phyloP scores from a whole-genome alignment of 2,329 filamentous ascomycete genomes.

The Helminthosporium solani region DNA sequence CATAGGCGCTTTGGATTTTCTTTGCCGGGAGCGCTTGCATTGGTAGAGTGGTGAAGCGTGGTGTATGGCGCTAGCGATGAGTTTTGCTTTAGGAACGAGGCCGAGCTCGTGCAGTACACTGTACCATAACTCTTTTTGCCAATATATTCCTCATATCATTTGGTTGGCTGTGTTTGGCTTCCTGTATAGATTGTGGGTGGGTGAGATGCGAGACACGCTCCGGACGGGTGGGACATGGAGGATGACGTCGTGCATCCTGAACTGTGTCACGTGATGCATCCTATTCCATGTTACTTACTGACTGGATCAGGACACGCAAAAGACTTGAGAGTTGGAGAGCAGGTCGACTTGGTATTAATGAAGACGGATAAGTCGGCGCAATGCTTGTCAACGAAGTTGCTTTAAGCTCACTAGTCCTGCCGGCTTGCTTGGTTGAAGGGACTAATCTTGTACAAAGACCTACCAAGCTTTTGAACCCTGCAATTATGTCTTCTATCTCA shows the following conservation, averaged over 20 bases:
- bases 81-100: too few relatives aligned
- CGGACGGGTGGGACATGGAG: neutral
- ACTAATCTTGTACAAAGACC: constrained; percentile 5
- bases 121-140: neutral
- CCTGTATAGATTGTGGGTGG: neutral
- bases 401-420: constrained; percentile 23
- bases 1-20: constrained; percentile 12
- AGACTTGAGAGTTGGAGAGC: neutral
- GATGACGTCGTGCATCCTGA: neutral
- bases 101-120: too few relatives aligned
- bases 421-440: too few relatives aligned
- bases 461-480: neutral
- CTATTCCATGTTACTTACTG: too few relatives aligned
- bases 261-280: too few relatives aligned
- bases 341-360: neutral
- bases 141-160: neutral
- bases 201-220: neutral
- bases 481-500: neutral
- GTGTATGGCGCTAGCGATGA: neutral
- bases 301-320: too few relatives aligned
- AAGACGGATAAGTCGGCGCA: constrained; percentile 14
- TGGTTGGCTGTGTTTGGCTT: neutral
- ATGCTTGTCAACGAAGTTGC: constrained; percentile 7
- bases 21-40: constrained; percentile 19
- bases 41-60: neutral